Conservation (phyloP, 768 basidiomycete genomes). For the Austroboletus festivus region DNA sequence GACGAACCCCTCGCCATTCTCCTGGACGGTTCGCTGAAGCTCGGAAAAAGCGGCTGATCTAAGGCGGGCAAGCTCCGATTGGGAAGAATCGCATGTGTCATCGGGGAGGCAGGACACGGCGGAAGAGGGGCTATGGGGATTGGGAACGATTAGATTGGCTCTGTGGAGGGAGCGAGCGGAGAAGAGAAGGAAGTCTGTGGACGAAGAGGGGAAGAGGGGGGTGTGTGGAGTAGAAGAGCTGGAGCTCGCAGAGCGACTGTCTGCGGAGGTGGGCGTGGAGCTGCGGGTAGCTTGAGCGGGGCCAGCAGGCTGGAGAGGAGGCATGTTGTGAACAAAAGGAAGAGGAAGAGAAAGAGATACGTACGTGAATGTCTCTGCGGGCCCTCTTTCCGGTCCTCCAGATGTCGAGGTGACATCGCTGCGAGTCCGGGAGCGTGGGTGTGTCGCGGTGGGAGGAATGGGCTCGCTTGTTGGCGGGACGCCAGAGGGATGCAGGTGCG, state of each 20-base stretch:
- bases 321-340: not conserved
- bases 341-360: conserved; percentile 15
- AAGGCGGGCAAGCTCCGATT: conserved; percentile 41
- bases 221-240: conserved; percentile 29
- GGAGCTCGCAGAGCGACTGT: conserved; percentile 26
- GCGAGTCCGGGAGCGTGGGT: conserved; percentile 36
- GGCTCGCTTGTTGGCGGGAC: conserved; percentile 47
- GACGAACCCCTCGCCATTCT: conserved; percentile 66
- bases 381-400: conserved; percentile 56
- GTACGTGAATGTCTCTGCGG: conserved; percentile 47
- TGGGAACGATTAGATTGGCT: conserved; percentile 6
- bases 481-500: conserved; percentile 38
- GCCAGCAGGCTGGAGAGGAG: conserved; percentile 14
- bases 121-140: conserved; percentile 21
- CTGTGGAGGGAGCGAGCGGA: conserved; percentile 23
- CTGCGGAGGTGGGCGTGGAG: conserved; percentile 30
- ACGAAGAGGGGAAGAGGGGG: conserved; percentile 43
- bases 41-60: conserved; percentile 66
- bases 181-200: conserved; percentile 49
- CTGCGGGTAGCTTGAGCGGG: conserved; percentile 24
- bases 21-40: conserved; percentile 56
- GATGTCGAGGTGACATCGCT: conserved; percentile 51
- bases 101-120: conserved; percentile 14
- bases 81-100: conserved; percentile 23
- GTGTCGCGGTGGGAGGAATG: conserved; percentile 38